phyloP scores from a whole-genome alignment of 805 yeast genomes.

The Kodamaea hsintzibuensis region DNA sequence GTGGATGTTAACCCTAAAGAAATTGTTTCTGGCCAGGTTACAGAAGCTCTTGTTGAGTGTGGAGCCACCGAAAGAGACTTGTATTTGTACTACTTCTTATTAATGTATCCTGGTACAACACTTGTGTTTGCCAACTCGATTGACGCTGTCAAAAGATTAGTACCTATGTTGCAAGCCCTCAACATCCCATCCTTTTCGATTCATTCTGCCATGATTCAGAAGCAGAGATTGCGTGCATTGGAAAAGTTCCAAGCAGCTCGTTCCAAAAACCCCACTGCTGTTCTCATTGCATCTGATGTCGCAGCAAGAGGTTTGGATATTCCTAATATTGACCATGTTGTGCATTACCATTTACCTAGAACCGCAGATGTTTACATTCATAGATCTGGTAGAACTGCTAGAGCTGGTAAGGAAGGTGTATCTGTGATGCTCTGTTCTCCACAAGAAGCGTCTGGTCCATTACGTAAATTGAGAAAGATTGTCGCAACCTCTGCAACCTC shows the following conservation, averaged over 20 bases:
- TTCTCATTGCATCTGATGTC: constrained; percentile 91
- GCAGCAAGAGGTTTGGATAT: constrained; percentile 98
- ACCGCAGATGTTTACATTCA: constrained; percentile 94
- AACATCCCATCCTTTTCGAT: constrained; percentile 71
- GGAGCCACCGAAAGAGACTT: constrained; percentile 87
- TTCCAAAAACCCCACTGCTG: constrained; percentile 51
- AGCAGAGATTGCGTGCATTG: constrained; percentile 81
- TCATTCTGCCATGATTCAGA: constrained; percentile 94
- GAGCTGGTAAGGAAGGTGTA: constrained; percentile 95
- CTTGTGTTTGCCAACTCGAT: constrained; percentile 94
- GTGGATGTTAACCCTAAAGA: constrained; percentile 88
- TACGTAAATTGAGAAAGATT: constrained; percentile 67
- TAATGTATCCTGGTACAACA: constrained; percentile 86
- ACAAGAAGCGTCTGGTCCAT: constrained; percentile 87
- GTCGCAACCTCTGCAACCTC: constrained; percentile 37
- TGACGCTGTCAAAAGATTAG: constrained; percentile 86
- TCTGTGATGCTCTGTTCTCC: constrained; percentile 91
- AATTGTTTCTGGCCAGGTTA: constrained; percentile 68
- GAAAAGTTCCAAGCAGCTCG: constrained; percentile 72
- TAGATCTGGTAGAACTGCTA: constrained; percentile 97
- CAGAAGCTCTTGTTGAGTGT: constrained; percentile 90
- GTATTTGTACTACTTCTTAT: constrained; percentile 81
- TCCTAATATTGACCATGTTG: constrained; percentile 86
- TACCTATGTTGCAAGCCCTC: constrained; percentile 70
- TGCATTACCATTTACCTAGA: constrained; percentile 93